Base-by-base conservation (phyloP, 140 eudicot species). In the Oenanthe javanica region DNA sequence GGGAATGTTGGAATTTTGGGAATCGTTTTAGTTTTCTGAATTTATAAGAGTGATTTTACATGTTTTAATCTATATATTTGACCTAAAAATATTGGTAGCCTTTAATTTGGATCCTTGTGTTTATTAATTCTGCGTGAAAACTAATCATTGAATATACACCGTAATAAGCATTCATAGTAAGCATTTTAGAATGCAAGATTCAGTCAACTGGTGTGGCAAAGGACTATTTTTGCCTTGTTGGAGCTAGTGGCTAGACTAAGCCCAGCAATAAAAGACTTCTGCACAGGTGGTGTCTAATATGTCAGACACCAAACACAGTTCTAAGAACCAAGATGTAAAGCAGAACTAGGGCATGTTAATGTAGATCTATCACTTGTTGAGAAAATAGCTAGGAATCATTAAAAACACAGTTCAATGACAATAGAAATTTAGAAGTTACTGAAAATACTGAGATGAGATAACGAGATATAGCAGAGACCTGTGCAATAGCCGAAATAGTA, bases 401-500 rank as follows among this genome's bases (percentile, higher is more conserved):
- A 45, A 21, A 5, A 40, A 45, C 13, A 16, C 40, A 45, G 7
- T 73, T 71, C 15, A 21, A 23, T 16, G 19, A 9, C 6, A n/a
- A 21, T 10, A 46, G 40, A 21, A 46, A 74, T 12, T 25, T 46
- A 10, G 15, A 46, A 4, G 31, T 42, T 21, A 45, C 25, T 7
- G 23, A 42, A 63, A 63, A 79, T 21, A 52, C 9, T 75, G 18
- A 38, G 9, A 40, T 78, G 43, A 38, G 27, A 71, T 71, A 40
- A 71, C 1, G 76, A 80, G 55, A 80, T 43, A 31, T 54, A 40
- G 49, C 45, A 51, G 75, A 79, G 79, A 94, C 98, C 95, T 92
- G 98, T 70, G 98, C 98, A 81, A 94, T 88, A 61, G 98, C 98
- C 76, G 98, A 94, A 84, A 94, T 72, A 43, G 92, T 90, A 43